phyloP scores from a whole-genome alignment of 257 asterid species.

The Rhazya stricta region DNA sequence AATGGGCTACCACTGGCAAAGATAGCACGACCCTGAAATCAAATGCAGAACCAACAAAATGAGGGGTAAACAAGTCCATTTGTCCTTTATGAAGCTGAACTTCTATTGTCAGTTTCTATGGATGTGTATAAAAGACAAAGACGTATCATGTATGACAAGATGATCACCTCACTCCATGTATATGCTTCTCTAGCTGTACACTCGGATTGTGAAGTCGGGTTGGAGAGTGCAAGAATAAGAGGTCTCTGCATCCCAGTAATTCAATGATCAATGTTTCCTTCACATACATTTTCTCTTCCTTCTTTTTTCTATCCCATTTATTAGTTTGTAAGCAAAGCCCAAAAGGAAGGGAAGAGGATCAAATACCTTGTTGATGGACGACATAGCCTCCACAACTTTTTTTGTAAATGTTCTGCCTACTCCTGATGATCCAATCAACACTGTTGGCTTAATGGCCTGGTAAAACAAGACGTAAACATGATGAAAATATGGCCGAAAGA shows the following conservation, averaged over 20 bases:
- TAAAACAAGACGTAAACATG: conserved; percentile 18
- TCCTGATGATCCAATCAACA: conserved; percentile 91
- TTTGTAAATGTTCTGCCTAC: conserved; percentile 86
- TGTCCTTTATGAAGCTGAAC: background rate
- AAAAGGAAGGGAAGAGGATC: background rate
- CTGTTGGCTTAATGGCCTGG: conserved; percentile 81
- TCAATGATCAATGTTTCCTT: background rate
- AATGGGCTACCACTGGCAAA: conserved; percentile 82
- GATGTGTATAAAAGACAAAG: background rate
- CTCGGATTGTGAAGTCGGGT: conserved; percentile 94
- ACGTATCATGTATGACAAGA: background rate
- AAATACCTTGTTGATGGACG: conserved; percentile 63
- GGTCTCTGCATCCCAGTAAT: conserved; percentile 57
- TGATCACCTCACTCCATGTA: conserved; percentile 72
- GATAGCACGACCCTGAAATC: conserved; percentile 59
- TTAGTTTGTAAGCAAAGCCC: background rate
- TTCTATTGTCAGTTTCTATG: background rate
- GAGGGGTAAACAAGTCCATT: conserved; percentile 4
- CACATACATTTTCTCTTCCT: background rate
- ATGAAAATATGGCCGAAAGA: background rate
- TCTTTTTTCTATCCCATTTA: background rate
- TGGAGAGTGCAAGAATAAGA: conserved; percentile 77
- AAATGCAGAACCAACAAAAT: conserved; percentile 14
- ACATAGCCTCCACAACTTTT: conserved; percentile 75
- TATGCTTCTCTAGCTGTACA: conserved; percentile 94